Conservation (phyloP, 345 rosid genomes). For the Eutrema heterophyllum region DNA sequence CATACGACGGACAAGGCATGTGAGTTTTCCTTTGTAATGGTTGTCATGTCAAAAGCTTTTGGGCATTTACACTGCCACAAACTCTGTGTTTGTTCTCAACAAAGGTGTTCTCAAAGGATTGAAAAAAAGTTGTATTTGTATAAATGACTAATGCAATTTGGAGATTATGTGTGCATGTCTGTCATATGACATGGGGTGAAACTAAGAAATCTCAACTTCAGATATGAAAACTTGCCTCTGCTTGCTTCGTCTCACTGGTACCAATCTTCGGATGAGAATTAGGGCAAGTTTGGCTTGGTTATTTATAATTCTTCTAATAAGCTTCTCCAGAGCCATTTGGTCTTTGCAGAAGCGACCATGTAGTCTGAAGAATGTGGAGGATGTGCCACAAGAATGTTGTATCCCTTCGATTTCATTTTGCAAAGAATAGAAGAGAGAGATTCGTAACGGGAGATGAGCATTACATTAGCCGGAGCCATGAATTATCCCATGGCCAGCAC, state of each 20-base stretch:
- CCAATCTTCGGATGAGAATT: no score
- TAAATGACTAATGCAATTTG: background rate
- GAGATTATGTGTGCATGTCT: no score
- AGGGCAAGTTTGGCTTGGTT: no score
- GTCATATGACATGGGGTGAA: no score
- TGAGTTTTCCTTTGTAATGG: background rate
- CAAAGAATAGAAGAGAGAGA: no score
- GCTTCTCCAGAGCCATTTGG: background rate
- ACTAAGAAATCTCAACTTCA: no score
- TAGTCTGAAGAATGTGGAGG: background rate
- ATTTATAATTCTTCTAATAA: background rate
- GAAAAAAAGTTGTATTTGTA: background rate
- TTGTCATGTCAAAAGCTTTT: background rate
- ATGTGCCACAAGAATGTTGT: background rate
- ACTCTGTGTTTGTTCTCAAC: background rate
- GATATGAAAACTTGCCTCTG: no score
- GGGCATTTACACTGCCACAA: background rate
- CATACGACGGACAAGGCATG: slow-evolving; percentile 42
- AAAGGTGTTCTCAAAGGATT: background rate
- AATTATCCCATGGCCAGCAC: background rate
- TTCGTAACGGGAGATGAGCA: background rate
- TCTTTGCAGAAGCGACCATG: background rate
- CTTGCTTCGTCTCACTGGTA: no score
- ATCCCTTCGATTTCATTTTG: background rate
- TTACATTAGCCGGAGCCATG: background rate